Conservation (phyloP, 2,329 filamentous ascomycete species). For the Dactylella cylindrospora region DNA sequence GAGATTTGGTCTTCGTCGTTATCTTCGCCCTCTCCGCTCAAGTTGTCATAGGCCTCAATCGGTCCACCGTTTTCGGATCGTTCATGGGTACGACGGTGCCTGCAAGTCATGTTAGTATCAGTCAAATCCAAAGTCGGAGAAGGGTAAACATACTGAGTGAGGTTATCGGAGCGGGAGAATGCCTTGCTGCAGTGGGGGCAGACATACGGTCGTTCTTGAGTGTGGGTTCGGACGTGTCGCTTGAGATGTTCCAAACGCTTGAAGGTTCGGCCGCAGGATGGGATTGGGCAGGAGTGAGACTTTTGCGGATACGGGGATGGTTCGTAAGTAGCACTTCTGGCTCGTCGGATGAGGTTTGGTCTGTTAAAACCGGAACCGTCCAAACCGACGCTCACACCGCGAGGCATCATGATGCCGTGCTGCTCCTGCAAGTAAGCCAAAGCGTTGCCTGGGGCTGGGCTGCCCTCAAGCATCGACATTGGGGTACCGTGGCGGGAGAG, state of each 20-base stretch:
- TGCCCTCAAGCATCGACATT: slow-evolving; percentile 74
- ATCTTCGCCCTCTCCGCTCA: slow-evolving; percentile 82
- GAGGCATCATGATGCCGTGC: slow-evolving; percentile 55
- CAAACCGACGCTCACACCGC: slow-evolving; percentile 39
- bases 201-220: slow-evolving; percentile 96
- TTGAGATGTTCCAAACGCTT: slow-evolving; percentile 99
- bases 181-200: slow-evolving; percentile 98
- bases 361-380: slow-evolving; percentile 61
- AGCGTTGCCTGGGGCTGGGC: slow-evolving; percentile 71
- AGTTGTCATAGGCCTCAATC: slow-evolving; percentile 55
- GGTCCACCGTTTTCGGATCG: slow-evolving; percentile 63
- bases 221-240: slow-evolving; percentile 98
- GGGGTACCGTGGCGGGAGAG: slow-evolving; percentile 91
- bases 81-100: slow-evolving; percentile 80
- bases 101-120: slow-evolving; percentile 53
- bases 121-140: background rate
- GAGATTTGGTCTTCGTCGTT: slow-evolving; percentile 84
- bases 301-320: slow-evolving; percentile 95
- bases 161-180: slow-evolving; percentile 96
- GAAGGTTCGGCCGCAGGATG: slow-evolving; percentile 93
- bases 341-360: slow-evolving; percentile 79
- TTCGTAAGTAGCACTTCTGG: slow-evolving; percentile 95
- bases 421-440: slow-evolving; percentile 68
- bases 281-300: slow-evolving; percentile 98
- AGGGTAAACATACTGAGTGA: slow-evolving; percentile 77